Percentiles rank a stretch among this genome's conserved stretches.
Conservation (phyloP, 257 asterid genomes). For the Przewalskia tangutica region DNA sequence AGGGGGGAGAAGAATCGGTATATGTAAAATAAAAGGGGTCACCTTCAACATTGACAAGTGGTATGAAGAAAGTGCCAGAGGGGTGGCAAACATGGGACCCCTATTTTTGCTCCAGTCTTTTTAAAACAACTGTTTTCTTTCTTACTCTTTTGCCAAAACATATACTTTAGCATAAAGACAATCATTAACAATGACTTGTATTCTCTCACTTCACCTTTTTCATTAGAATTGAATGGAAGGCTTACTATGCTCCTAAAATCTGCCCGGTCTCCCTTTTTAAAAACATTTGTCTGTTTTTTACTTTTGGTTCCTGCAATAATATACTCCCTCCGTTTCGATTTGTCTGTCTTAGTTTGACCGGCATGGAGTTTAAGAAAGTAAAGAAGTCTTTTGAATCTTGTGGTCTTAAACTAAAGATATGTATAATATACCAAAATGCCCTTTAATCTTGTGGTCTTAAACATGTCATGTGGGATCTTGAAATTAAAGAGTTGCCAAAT, state of each 20-base stretch:
- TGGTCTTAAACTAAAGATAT: too few species aligned
- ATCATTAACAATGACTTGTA: neutral
- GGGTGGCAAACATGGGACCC: neutral
- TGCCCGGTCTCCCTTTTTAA: neutral
- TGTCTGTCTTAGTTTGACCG: too few species aligned
- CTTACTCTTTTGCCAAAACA: neutral
- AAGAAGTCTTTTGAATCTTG: too few species aligned
- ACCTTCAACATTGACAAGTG: neutral
- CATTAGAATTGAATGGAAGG: neutral
- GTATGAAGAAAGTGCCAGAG: neutral
- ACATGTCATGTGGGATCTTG: too few species aligned
- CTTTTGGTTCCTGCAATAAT: neutral
- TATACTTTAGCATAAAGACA: neutral
- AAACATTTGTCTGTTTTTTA: neutral
- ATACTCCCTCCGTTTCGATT: too few species aligned
- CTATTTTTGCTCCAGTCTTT: neutral
- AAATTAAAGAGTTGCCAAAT: too few species aligned
- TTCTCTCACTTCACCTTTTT: neutral
- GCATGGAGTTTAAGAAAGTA: too few species aligned
- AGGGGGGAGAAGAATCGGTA: too few species aligned
- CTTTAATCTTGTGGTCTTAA: too few species aligned
- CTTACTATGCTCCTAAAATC: neutral
- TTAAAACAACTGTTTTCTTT: neutral
- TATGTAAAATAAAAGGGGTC: too few species aligned
- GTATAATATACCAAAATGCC: too few species aligned